Percentiles rank a stretch among this genome's conserved stretches.
Evolutionary conservation across 306 rosid genomes (phyloP).

Genomic region (Herpetospermum pedunculosum): DNA sequence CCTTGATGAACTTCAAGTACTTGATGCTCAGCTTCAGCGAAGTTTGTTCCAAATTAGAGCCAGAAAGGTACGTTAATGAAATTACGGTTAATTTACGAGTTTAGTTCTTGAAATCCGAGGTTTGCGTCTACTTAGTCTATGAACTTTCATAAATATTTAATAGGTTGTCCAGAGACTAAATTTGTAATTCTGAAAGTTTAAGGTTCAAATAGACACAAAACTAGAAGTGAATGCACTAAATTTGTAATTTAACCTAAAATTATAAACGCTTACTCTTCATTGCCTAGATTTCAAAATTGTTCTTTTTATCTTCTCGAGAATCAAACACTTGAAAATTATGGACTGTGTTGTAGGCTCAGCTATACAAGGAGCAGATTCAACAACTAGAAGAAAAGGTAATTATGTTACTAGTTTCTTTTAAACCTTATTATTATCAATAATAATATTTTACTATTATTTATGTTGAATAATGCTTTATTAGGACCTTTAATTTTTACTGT

Average conservation of each 20-base stretch:
- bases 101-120: too few species aligned
- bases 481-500: neutral
- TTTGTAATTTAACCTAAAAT: too few species aligned
- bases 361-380: neutral
- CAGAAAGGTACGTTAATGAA: slow-evolving; percentile 9
- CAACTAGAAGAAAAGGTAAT: slow-evolving; percentile 6
- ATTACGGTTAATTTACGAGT: too few species aligned
- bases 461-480: neutral
- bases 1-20: neutral
- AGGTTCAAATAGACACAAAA: too few species aligned
- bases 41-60: slow-evolving; percentile 1
- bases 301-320: neutral
- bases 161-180: too few species aligned
- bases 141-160: too few species aligned
- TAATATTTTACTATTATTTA: too few species aligned
- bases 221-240: too few species aligned
- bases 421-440: neutral
- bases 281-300: neutral
- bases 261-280: too few species aligned
- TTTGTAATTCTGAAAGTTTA: too few species aligned
- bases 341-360: neutral
- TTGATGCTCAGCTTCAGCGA: neutral
- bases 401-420: neutral
- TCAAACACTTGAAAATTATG: neutral
- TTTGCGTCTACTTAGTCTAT: too few species aligned